Conservation (phyloP, 1,139 yeast genomes). For the Kazachstania sp. region DNA sequence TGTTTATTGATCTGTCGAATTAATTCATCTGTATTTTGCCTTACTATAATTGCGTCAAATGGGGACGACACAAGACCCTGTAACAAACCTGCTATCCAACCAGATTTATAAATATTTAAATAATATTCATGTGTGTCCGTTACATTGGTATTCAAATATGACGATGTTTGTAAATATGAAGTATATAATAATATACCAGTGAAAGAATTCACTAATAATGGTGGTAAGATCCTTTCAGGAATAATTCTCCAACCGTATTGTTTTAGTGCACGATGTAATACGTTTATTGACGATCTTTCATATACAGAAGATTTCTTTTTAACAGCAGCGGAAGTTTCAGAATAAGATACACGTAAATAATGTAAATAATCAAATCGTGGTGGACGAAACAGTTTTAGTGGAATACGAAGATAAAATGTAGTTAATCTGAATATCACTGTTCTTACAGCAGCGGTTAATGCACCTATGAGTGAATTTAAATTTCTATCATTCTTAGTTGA, state of each 20-base stretch:
- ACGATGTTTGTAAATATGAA: conserved; percentile 55
- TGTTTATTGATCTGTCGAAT: conserved; percentile 49
- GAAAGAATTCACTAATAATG: conserved; percentile 75
- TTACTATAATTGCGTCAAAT: conserved; percentile 77
- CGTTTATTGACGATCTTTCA: conserved; percentile 70
- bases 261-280: conserved; percentile 59
- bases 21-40: conserved; percentile 70
- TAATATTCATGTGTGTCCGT: background rate
- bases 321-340: conserved; percentile 27
- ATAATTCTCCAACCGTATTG: conserved; percentile 82
- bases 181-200: conserved; percentile 82
- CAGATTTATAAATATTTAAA: conserved; percentile 65
- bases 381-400: conserved; percentile 81
- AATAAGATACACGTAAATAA: conserved; percentile 45
- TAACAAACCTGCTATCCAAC: conserved; percentile 74
- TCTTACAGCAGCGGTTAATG: conserved; percentile 73
- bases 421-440: conserved; percentile 77
- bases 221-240: conserved; percentile 80
- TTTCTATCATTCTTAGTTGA: background rate
- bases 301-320: conserved; percentile 6
- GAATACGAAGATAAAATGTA: conserved; percentile 69
- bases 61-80: conserved; percentile 95
- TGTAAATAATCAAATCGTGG: conserved; percentile 81
- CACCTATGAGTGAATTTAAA: conserved; percentile 36
- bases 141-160: conserved; percentile 21